A percentile compares a stretch with the other conserved stretches of the same genome.
phyloP scores from a whole-genome alignment of 2,329 filamentous ascomycete species.

The Microcyclospora pomicola region DNA sequence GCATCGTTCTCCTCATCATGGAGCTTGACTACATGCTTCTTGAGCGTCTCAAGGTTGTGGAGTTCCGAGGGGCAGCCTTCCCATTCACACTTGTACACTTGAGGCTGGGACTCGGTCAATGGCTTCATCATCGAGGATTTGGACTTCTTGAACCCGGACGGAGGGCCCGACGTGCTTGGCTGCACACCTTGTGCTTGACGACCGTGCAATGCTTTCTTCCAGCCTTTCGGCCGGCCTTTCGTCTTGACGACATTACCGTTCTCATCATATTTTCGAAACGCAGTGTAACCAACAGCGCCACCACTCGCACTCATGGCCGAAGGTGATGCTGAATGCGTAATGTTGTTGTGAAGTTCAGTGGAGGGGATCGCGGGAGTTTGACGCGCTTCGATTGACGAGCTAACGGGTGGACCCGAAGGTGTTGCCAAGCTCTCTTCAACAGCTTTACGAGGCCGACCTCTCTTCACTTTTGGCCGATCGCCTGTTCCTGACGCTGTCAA shows the following conservation, averaged over 20 bases:
- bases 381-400: not conserved
- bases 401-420: not conserved
- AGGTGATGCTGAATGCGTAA: not conserved
- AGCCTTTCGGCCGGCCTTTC: conserved; percentile 36
- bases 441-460: not conserved
- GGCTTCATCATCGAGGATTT: not conserved
- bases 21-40: conserved; percentile 44
- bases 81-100: conserved; percentile 46
- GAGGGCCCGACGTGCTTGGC: conserved; percentile 9
- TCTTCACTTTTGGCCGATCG: not conserved
- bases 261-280: conserved; percentile 25
- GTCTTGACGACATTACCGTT: conserved; percentile 25
- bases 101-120: conserved; percentile 21
- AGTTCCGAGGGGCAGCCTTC: conserved; percentile 41
- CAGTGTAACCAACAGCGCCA: conserved; percentile 26
- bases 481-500: not conserved
- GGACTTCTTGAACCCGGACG: not conserved
- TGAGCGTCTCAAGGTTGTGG: conserved; percentile 47
- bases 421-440: not conserved
- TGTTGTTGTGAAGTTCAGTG: no score
- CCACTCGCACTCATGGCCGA: not conserved
- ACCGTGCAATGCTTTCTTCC: conserved; percentile 35
- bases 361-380: not conserved
- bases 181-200: conserved; percentile 19
- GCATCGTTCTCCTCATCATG: conserved; percentile 30